Conservation (phyloP, 768 basidiomycete species). For the Pleurotus tuoliensis region DNA sequence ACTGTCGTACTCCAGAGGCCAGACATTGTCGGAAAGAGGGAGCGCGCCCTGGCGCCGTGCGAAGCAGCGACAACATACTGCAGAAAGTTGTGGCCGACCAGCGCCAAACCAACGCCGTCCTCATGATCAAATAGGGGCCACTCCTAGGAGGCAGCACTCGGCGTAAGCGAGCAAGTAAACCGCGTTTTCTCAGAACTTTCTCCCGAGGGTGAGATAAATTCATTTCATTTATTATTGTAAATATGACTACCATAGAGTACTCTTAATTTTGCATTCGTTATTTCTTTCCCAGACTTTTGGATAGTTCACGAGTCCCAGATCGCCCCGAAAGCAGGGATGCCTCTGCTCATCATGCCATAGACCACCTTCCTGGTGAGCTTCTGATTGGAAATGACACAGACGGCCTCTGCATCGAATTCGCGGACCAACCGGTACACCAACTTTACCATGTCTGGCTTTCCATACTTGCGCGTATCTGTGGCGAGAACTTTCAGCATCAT, state of each 20-base stretch:
- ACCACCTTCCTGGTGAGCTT: slow-evolving; percentile 53
- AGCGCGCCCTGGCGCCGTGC: neutral
- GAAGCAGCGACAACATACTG: slow-evolving; percentile 10
- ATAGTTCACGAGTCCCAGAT: slow-evolving; percentile 55
- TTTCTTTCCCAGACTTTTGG: neutral
- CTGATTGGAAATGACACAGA: slow-evolving; percentile 57
- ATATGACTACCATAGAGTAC: too few species aligned
- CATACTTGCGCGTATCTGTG: slow-evolving; percentile 39
- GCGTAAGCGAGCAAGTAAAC: too few species aligned
- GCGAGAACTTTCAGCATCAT: neutral
- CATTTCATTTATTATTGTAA: too few species aligned
- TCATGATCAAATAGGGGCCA: neutral
- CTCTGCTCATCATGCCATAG: slow-evolving; percentile 56
- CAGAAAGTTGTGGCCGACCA: neutral
- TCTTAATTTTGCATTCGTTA: too few species aligned
- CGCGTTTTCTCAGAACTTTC: too few species aligned
- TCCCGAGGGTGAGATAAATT: too few species aligned
- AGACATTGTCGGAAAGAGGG: slow-evolving; percentile 8
- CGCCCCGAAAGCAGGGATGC: slow-evolving; percentile 59
- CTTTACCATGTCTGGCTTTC: slow-evolving; percentile 47
- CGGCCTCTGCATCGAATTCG: slow-evolving; percentile 50
- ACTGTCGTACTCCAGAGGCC: neutral
- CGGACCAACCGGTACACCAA: slow-evolving; percentile 41
- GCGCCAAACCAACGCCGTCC: neutral
- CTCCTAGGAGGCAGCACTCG: neutral